phyloP scores from a whole-genome alignment of 441 rosid genomes.

The Eruca vesicaria region DNA sequence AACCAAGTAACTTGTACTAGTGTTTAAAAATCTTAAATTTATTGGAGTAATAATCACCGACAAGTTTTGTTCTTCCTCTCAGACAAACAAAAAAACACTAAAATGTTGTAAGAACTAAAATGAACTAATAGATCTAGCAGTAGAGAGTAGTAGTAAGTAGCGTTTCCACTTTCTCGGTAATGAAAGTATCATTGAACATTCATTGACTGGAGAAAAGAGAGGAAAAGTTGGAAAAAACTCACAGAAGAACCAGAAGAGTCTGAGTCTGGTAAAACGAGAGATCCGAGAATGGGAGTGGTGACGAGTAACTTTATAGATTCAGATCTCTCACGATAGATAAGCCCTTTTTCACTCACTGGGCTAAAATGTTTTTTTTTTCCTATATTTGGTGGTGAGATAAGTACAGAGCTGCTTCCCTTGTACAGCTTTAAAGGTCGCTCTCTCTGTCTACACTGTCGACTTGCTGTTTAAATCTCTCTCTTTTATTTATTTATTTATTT shows the following conservation, averaged over 20 bases:
- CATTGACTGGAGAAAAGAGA: background rate
- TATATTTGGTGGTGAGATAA: conserved; percentile 12
- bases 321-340: conserved; percentile 28
- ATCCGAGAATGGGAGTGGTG: conserved; percentile 23
- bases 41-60: conserved; percentile 29
- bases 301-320: conserved; percentile 18
- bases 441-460: conserved; percentile 26
- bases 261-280: conserved; percentile 7
- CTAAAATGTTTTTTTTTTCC: conserved; percentile 6
- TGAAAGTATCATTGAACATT: conserved; percentile 1
- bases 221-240: conserved; percentile 12
- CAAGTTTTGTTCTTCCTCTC: conserved; percentile 1
- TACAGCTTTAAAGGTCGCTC: conserved; percentile 12
- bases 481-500: background rate
- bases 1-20: conserved; percentile 9
- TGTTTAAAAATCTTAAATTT: background rate
- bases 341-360: conserved; percentile 3
- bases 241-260: background rate
- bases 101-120: background rate
- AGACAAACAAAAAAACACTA: background rate
- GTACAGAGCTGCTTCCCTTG: conserved; percentile 24
- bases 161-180: background rate
- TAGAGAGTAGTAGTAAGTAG: background rate
- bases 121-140: conserved; percentile 34
- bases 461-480: conserved; percentile 17